phyloP scores from a whole-genome alignment of 2,329 filamentous ascomycete species.

The Chrysoporthe deuterocubensis region DNA sequence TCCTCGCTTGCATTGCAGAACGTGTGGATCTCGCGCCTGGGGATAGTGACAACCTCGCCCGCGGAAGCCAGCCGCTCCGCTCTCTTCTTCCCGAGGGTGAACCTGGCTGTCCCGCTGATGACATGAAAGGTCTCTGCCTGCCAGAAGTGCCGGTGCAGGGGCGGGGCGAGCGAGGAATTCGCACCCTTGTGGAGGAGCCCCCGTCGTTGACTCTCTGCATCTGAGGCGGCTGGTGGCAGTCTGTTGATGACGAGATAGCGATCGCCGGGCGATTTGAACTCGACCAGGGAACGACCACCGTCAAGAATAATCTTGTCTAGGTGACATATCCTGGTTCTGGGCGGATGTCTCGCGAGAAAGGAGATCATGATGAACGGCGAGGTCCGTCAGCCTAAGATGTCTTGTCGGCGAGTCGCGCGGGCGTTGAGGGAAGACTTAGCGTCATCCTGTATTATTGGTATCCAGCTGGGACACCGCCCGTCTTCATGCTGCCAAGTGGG shows the following conservation, averaged over 20 bases:
- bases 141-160: slow-evolving; percentile 20
- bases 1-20: slow-evolving; percentile 26
- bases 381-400: not conserved
- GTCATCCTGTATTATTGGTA: not conserved
- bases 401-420: too few species aligned
- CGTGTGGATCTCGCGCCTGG: slow-evolving; percentile 14
- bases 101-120: slow-evolving; percentile 13
- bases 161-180: slow-evolving; percentile 22
- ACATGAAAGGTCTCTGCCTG: slow-evolving; percentile 24
- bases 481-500: not conserved
- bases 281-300: slow-evolving; percentile 16
- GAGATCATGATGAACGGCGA: slow-evolving; percentile 18
- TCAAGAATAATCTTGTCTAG: slow-evolving; percentile 16
- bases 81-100: slow-evolving; percentile 8
- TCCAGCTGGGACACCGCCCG: too few species aligned
- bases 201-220: not conserved
- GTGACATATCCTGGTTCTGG: slow-evolving; percentile 19
- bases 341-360: slow-evolving; percentile 20
- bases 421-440: not conserved
- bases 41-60: slow-evolving; percentile 22
- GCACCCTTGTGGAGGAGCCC: slow-evolving; percentile 1
- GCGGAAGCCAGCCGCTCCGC: not conserved
- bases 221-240: slow-evolving; percentile 19
- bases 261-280: slow-evolving; percentile 15
- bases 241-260: slow-evolving; percentile 25